Evolutionary conservation across 176 grass and related monocot species (phyloP).

Genomic region (Ananas comosus): DNA sequence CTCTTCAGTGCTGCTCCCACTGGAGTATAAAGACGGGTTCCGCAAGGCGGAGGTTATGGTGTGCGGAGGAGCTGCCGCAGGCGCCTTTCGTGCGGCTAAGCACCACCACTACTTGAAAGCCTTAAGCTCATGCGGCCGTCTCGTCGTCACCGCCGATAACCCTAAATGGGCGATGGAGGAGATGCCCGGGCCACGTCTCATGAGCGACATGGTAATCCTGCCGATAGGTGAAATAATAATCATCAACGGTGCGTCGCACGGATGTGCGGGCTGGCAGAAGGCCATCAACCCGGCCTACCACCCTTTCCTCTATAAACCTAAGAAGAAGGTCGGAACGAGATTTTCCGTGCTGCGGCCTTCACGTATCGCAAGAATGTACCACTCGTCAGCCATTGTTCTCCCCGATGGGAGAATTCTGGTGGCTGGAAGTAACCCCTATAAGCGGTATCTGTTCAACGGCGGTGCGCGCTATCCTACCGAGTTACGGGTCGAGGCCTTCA

Average conservation of each 20-base stretch:
- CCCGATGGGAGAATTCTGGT: too few species aligned
- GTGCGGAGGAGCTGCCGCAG: conserved; percentile 24
- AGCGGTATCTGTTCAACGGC: too few species aligned
- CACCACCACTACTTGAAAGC: conserved; percentile 6
- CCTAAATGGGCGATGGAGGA: conserved; percentile 8
- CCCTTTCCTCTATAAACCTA: too few species aligned
- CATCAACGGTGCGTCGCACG: conserved; percentile 5
- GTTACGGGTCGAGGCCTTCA: too few species aligned
- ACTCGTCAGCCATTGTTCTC: too few species aligned
- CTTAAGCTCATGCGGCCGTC: conserved; percentile 24
- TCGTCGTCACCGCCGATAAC: conserved; percentile 4
- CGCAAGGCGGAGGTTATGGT: conserved; percentile 30
- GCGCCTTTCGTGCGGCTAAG: conserved; percentile 16
- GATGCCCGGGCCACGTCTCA: conserved; percentile 10
- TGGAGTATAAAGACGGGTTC: conserved; percentile 29
- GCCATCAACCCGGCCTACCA: too few species aligned
- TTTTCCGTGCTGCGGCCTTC: too few species aligned
- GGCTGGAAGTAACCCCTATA: too few species aligned
- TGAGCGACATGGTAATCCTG: conserved; percentile 16
- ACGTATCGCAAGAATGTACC: too few species aligned
- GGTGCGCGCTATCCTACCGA: too few species aligned
- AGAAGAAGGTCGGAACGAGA: too few species aligned
- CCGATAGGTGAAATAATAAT: conserved; percentile 4
- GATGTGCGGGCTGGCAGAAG: too few species aligned
- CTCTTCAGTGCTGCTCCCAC: conserved; percentile 34